Conservation (phyloP, 1,284 basidiomycete genomes). For the Trichosporon ovoides region DNA sequence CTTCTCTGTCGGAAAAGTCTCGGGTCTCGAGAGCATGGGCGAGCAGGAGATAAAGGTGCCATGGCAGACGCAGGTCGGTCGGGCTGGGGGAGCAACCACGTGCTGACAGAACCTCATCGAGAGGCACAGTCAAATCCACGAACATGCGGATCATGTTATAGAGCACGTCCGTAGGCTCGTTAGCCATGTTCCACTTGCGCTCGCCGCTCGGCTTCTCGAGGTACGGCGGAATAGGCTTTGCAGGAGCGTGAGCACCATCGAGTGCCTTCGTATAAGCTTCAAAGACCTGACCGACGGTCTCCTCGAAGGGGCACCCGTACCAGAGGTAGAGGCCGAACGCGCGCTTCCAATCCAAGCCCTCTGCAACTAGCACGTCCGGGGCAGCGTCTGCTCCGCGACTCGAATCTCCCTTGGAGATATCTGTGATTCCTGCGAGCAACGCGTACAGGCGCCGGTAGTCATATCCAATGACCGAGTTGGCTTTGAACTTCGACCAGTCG, state of each 20-base stretch:
- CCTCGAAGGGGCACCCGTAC: slow-evolving; percentile 73
- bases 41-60: slow-evolving; percentile 89
- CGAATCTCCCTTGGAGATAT: slow-evolving; percentile 58
- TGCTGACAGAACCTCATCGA: slow-evolving; percentile 57
- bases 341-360: slow-evolving; percentile 89
- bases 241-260: slow-evolving; percentile 44
- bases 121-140: slow-evolving; percentile 54
- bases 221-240: slow-evolving; percentile 68
- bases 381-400: slow-evolving; percentile 57
- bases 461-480: slow-evolving; percentile 65
- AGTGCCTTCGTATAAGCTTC: slow-evolving; percentile 60
- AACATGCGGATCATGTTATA: slow-evolving; percentile 77
- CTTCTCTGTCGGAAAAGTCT: slow-evolving; percentile 73
- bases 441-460: slow-evolving; percentile 77
- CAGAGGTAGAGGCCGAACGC: slow-evolving; percentile 86
- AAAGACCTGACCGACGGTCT: slow-evolving; percentile 66
- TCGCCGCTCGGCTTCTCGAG: slow-evolving; percentile 47
- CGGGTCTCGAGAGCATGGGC: slow-evolving; percentile 73
- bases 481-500: slow-evolving; percentile 74
- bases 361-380: slow-evolving; percentile 65
- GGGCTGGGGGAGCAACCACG: slow-evolving; percentile 71
- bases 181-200: slow-evolving; percentile 45
- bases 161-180: slow-evolving; percentile 59
- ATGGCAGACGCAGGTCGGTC: slow-evolving; percentile 74
- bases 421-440: slow-evolving; percentile 73